Evolutionary conservation across 352 stramenopile genomes (phyloP).

Genomic region (Elongisporangium undulatum): DNA sequence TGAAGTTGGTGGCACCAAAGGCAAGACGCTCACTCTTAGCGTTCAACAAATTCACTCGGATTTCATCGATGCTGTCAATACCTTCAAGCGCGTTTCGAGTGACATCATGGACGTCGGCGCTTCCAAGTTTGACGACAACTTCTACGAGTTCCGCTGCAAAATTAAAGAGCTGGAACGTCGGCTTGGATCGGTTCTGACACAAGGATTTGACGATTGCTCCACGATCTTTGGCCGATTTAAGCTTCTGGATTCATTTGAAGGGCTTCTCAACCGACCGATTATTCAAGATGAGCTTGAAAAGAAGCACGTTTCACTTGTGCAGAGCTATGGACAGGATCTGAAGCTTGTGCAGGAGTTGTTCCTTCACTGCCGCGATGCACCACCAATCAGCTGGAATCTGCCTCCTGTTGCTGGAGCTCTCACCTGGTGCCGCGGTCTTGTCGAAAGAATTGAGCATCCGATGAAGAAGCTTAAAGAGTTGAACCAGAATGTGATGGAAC

Average conservation of each 20-base stretch:
- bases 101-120: conserved; percentile 98
- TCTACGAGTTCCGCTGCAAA: conserved; percentile 96
- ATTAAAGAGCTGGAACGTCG: conserved; percentile 98
- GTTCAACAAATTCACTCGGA: conserved; percentile 96
- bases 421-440: conserved; percentile 94
- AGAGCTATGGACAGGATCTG: conserved; percentile 95
- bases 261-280: conserved; percentile 92
- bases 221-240: conserved; percentile 98
- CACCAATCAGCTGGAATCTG: conserved; percentile 94
- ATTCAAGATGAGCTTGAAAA: conserved; percentile 97
- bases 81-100: conserved; percentile 94
- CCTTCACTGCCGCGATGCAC: conserved; percentile 88
- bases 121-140: conserved; percentile 97
- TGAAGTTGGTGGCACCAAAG: conserved; percentile 97
- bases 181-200: conserved; percentile 94
- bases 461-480: conserved; percentile 97
- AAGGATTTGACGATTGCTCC: conserved; percentile 97
- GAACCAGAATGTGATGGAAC: conserved; percentile 96
- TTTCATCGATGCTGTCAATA: conserved; percentile 93
- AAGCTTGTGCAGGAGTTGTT: conserved; percentile 98
- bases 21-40: conserved; percentile 91
- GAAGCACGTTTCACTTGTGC: conserved; percentile 96
- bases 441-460: conserved; percentile 95
- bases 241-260: conserved; percentile 96
- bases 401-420: conserved; percentile 94